Base-by-base conservation (phyloP, 768 basidiomycete species). In the Hypsizygus marmoreus region DNA sequence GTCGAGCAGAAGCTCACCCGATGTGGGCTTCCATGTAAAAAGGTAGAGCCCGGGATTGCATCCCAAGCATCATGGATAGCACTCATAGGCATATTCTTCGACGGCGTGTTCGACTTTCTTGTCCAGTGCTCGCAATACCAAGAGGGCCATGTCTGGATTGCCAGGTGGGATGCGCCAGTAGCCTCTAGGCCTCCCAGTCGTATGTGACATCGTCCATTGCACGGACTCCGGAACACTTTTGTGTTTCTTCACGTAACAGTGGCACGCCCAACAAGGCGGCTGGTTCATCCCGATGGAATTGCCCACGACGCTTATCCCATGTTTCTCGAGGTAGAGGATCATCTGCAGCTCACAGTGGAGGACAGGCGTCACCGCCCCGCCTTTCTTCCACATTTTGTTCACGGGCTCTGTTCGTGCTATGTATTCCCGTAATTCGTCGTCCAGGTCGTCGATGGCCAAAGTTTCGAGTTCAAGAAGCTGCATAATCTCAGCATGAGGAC, bases 61-160 rank as follows among this genome's bases (percentile, higher is more conserved):
- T 35, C 33, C 32, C 23, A 11, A 13, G 14, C 25, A 6, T 16
- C 22, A 43, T 12, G 26, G 43, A 35, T 16, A 34, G 17, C 41
- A 48, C 25, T 56, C 55, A 17, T 30, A 50, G 12, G 51, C 51
- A 24, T 50, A 56, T 26, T 56, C 51, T 35, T 56, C 55, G 6
- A 56, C 45, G 12, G 51, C 49, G 35, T 38, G 31, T 31, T 38
- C 53, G 9, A 54, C 42, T 35, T 38, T 42, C 23, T 47, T 46
- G 39, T 43, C 45, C 43, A 49, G 24, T n/a, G 29, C 31, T 22
- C 40, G 20, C 28, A 59, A 34, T 11, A 56, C 14, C 7, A 26
- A 20, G 19, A 31, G 33, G 12, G 41, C 30, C 22, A 53, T 20
- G 9, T 43, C 42, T 12, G 35, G 35, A 25, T 39, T 10, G 13